Conservation (phyloP, 2,329 filamentous ascomycete species). For the Chrysoporthe austroafricana region DNA sequence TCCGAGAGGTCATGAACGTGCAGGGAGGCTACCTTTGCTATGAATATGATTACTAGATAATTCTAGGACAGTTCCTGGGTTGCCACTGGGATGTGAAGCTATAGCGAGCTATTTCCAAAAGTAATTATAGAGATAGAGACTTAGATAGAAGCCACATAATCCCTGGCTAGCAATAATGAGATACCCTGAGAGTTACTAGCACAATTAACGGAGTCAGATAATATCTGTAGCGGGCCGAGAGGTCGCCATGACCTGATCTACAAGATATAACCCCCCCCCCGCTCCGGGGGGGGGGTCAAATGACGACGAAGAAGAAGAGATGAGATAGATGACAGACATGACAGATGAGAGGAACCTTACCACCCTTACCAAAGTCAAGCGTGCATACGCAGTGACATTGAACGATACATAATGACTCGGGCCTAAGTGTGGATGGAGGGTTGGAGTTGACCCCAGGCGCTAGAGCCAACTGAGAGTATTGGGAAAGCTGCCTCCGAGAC, state of each 20-base stretch:
- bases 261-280: too few species aligned
- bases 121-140: neutral
- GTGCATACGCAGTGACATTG: neutral
- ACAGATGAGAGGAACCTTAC: too few species aligned
- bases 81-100: neutral
- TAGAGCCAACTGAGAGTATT: neutral
- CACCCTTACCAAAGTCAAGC: neutral
- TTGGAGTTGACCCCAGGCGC: neutral
- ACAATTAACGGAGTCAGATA: too few species aligned
- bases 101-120: neutral
- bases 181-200: neutral
- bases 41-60: neutral
- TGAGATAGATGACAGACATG: too few species aligned
- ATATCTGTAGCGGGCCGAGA: neutral
- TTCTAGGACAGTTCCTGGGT: neutral
- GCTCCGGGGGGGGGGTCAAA: too few species aligned
- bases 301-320: too few species aligned
- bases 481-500: constrained; percentile 3
- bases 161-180: neutral
- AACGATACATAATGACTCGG: too few species aligned
- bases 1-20: constrained; percentile 17
- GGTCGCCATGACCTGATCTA: neutral
- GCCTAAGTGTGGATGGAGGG: neutral
- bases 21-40: constrained; percentile 18
- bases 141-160: neutral